phyloP scores from a whole-genome alignment of 2,329 filamentous ascomycete species.

The Pleurostoma richardsiae region DNA sequence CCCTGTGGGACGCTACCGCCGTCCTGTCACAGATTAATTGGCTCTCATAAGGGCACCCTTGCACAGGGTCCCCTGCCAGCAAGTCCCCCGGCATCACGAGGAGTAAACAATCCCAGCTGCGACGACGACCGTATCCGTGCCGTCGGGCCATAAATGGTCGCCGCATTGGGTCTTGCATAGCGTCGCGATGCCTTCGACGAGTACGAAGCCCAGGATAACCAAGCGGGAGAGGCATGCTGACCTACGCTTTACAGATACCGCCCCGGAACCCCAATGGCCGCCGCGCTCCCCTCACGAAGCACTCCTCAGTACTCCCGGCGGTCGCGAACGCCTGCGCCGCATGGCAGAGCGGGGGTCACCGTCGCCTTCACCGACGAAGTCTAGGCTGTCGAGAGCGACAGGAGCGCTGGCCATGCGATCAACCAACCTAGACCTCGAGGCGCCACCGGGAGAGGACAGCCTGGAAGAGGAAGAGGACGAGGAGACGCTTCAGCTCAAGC shows the following conservation, averaged over 20 bases:
- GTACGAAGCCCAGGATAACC: neutral
- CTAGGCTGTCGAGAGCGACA: slow-evolving; percentile 33
- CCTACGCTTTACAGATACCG: slow-evolving; percentile 9
- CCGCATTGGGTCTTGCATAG: too few relatives aligned
- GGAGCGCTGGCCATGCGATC: slow-evolving; percentile 14
- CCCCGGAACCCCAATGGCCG: slow-evolving; percentile 55
- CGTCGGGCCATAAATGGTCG: too few relatives aligned
- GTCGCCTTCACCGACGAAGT: slow-evolving; percentile 61
- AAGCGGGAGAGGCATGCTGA: neutral
- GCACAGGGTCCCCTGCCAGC: neutral
- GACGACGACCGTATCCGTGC: too few relatives aligned
- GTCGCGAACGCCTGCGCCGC: slow-evolving; percentile 69
- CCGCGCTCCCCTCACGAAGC: slow-evolving; percentile 62
- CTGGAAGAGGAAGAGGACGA: slow-evolving; percentile 69
- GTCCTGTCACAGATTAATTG: slow-evolving; percentile 19
- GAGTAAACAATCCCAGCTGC: slow-evolving; percentile 4
- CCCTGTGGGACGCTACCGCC: neutral
- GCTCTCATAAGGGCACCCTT: slow-evolving; percentile 15
- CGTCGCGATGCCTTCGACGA: neutral
- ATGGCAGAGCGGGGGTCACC: slow-evolving; percentile 62
- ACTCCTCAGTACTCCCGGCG: slow-evolving; percentile 66
- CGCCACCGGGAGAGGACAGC: slow-evolving; percentile 5
- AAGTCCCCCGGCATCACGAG: neutral
- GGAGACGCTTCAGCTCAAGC: slow-evolving; percentile 78
- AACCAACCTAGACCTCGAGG: slow-evolving; percentile 9